Evolutionary conservation across 345 rosid species (phyloP).

Genomic region (Acer saccharum): DNA sequence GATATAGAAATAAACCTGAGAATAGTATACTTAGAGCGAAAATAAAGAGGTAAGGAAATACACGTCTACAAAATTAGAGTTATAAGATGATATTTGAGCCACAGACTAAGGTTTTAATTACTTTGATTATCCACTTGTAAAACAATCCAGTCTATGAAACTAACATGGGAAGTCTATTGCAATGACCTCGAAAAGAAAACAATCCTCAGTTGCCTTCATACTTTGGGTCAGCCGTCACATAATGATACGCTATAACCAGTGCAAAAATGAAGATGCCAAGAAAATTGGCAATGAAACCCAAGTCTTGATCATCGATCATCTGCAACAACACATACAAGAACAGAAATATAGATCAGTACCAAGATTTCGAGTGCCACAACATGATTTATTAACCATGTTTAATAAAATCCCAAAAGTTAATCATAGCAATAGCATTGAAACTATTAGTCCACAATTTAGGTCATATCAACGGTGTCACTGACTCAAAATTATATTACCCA

Average conservation of each 20-base stretch:
- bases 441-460: background rate
- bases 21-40: background rate
- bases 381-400: background rate
- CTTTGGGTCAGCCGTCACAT: conserved; percentile 78
- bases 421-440: background rate
- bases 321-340: conserved; percentile 30
- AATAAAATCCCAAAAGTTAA: background rate
- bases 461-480: background rate
- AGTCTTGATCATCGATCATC: conserved; percentile 82
- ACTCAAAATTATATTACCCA: background rate
- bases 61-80: conserved; percentile 10
- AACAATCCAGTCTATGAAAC: conserved; percentile 27
- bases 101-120: conserved; percentile 15
- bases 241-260: conserved; percentile 83
- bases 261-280: conserved; percentile 77
- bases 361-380: background rate
- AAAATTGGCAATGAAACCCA: conserved; percentile 75
- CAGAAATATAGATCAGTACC: background rate
- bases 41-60: background rate
- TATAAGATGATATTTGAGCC: conserved; percentile 14
- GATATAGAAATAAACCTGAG: background rate
- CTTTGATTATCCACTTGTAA: conserved; percentile 6
- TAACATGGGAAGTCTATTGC: conserved; percentile 9
- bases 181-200: background rate
- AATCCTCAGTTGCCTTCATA: conserved; percentile 53